Conservation (phyloP, 2,329 filamentous ascomycete genomes). For the Venturia effusa region DNA sequence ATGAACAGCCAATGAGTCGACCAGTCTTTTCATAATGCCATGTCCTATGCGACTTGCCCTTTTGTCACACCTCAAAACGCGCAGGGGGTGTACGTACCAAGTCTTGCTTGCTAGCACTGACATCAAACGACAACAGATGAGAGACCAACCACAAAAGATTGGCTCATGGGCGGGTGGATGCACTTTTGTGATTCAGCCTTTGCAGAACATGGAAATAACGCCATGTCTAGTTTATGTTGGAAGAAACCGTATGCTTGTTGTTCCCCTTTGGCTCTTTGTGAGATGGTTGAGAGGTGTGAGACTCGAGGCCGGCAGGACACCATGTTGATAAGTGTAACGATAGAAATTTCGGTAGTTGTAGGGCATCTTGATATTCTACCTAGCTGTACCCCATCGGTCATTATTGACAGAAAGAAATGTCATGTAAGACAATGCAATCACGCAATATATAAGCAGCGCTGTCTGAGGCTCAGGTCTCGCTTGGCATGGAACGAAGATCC, state of each 20-base stretch:
- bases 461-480: neutral
- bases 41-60: neutral
- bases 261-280: neutral
- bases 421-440: neutral
- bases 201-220: neutral
- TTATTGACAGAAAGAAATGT: neutral
- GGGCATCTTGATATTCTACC: neutral
- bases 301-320: slow-evolving; percentile 3
- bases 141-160: neutral
- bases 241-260: neutral
- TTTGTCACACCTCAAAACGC: neutral
- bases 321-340: neutral
- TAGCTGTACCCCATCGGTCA: neutral
- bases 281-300: neutral
- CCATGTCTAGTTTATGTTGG: neutral
- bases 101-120: neutral
- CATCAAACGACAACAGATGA: neutral
- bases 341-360: neutral
- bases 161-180: neutral
- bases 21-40: neutral
- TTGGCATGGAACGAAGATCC: neutral
- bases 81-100: slow-evolving; percentile 3
- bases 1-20: neutral
- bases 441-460: neutral
- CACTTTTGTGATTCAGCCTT: neutral